Evolutionary conservation across 345 rosid species (phyloP), one percentile per base, ranked within the genome.

Genomic region (Brassica carinata): DNA sequence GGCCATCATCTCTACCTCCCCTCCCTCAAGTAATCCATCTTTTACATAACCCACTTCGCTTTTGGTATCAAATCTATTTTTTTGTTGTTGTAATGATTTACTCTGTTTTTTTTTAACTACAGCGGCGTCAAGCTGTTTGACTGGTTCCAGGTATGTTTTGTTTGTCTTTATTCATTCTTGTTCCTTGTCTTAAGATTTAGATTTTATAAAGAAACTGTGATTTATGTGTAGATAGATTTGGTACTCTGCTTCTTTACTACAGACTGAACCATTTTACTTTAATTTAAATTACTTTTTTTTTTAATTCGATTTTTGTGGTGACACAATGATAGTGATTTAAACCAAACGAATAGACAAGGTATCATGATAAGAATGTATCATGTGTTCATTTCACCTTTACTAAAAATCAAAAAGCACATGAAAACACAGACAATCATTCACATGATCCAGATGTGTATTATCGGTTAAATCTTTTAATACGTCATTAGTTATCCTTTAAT

Each of bases 61-160:
- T 7, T 2, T 55, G 1, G 2, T n/a, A 72, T 69, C 23, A 48
- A 65, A 2, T 63, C 36, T 67, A 3, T 7, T 0, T 2, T 8
- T 7, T n/a, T 59, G 3, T 1, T 0, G 1, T 19, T 6, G 45
- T 38, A 10, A 48, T 72, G 4, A 48, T 68, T 71, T 63, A 26
- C 30, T 10, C 64, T 61, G 14, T 26, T 61, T 55, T 17, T 53
- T 17, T 4, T 23, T 8, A 2, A 61, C 80, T 79, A 71, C 75
- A 83, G 83, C 81, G 0, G 17, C 66, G 19, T 75, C 83, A 64
- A 75, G 71, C 81, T 83, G 80, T 71, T 67, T 79, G 59, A 43
- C 65, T 58, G 82, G 85, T 71, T 74, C 85, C 33, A 75, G 83
- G 85, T 83, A 83, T 83, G 78, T 72, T 34, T 5, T 9, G 8